Base-by-base conservation (phyloP, 352 stramenopile species). In the Phytophthora europaea region DNA sequence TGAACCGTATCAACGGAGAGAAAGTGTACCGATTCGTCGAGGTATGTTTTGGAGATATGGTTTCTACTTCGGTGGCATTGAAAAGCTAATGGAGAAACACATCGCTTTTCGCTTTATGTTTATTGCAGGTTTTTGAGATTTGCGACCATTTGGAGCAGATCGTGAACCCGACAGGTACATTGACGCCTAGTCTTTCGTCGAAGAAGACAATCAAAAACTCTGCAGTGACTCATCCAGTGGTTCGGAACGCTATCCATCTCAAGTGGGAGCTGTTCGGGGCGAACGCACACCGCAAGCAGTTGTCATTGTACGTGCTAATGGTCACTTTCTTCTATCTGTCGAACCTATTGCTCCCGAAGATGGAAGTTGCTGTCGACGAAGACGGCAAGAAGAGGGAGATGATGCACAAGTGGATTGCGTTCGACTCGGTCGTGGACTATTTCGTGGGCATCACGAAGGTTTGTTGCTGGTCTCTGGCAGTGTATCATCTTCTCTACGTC, bases 401-500 rank as follows among this genome's bases (percentile, higher is more conserved):
- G 15, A 77, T 61, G 23, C 75, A 78, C 43, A 75, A 78, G 28
- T 89, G 79, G 82, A 78, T 84, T 34, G 69, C 76, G 43, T 87
- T 87, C 40, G 62, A 76, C 9, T 77, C 72, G 3, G 58, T 76
- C 3, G 62, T 85, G 0, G 80, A 85, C 65, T 84, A 79, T 38
- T 81, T 84, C 34, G 72, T 85, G 8, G 80, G 70, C 18, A 53
- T 78, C 23, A 83, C 78, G 16, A 88, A 90, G 50, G 55, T 80
- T 5, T 76, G 72, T 20, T 87, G 76, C 36, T 90, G 82, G 82
- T 23, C 53, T 0, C 56, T 88, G 9, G 80, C 82, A 1, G 45
- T 84, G 10, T 90, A 90, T 55, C 82, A 88, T 47, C 75, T 90
- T 33, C 48, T 85, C 6, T 90, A 88, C 56, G 82, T 90, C 52